Conservation (phyloP, 805 yeast genomes). For the Lipomyces yamadae region DNA sequence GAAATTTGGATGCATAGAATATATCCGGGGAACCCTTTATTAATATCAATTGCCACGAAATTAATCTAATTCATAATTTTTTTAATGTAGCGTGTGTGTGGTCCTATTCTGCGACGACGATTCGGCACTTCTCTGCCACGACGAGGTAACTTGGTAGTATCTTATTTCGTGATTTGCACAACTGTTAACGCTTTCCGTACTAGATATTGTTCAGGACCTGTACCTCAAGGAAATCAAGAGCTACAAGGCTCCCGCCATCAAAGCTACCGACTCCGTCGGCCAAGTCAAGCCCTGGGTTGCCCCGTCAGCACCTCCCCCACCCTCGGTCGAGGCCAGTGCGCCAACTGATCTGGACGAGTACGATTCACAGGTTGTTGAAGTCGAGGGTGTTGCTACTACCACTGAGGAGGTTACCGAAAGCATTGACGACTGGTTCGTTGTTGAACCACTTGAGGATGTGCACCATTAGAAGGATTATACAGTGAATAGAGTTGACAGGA, state of each 20-base stretch:
- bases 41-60: not conserved
- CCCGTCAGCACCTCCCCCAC: constrained; percentile 79
- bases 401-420: constrained; percentile 45
- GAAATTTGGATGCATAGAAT: not conserved
- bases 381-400: constrained; percentile 59
- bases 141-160: constrained; percentile 22
- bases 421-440: constrained; percentile 52
- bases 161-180: no score
- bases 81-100: constrained; percentile 22
- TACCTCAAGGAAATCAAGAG: constrained; percentile 85
- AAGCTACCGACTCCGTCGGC: constrained; percentile 75
- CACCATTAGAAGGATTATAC: constrained; percentile 41
- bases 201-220: constrained; percentile 77
- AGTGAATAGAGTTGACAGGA: not conserved
- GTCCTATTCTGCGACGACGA: constrained; percentile 31
- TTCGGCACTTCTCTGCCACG: constrained; percentile 32
- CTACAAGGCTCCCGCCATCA: constrained; percentile 80
- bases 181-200: constrained; percentile 4
- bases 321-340: constrained; percentile 64
- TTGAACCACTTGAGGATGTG: constrained; percentile 48
- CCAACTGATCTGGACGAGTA: constrained; percentile 72
- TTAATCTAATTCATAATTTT: not conserved
- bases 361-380: constrained; percentile 67
- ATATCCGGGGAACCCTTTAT: not conserved
- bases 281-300: constrained; percentile 81